Percentiles rank a stretch among this genome's conserved stretches.
These are phyloP conservation scores for Diutina pseudorugosa DNA, from an alignment of 1,139 yeast genomes.

Conservation along the genomic window DNA sequence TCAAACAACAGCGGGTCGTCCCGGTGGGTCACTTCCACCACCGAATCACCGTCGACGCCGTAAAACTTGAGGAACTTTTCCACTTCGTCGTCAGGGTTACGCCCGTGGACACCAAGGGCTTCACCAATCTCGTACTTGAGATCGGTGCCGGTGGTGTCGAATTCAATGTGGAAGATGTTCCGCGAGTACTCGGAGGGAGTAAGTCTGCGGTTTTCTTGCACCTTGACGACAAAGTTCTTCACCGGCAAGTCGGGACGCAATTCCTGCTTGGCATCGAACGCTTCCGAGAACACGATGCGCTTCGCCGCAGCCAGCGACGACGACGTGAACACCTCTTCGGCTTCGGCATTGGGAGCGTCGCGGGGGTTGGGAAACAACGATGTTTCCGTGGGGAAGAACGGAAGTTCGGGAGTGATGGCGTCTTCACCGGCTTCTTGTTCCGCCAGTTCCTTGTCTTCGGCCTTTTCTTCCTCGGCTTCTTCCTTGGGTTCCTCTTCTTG, in stretches of 20 bases:
- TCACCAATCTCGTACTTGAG: constrained; percentile 90
- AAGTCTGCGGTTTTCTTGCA: constrained; percentile 82
- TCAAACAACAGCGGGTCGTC: constrained; percentile 51
- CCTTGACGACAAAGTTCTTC: constrained; percentile 76
- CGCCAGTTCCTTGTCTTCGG: constrained; percentile 10
- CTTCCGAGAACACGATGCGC: constrained; percentile 71
- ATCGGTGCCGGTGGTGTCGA: constrained; percentile 85
- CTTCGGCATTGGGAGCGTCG: constrained; percentile 17
- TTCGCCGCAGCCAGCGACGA: constrained; percentile 49
- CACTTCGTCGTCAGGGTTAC: constrained; percentile 59
- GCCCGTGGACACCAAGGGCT: constrained; percentile 91
- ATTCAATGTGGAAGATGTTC: constrained; percentile 93
- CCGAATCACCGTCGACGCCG: constrained; percentile 54
- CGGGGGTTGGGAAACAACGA: constrained; percentile 52
- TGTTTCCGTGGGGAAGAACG: constrained; percentile 45
- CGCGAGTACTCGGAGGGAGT: constrained; percentile 90
- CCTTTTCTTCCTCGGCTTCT: constrained; percentile 8
- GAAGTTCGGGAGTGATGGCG: constrained; percentile 18
- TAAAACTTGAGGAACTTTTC: constrained; percentile 58
- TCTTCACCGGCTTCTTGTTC: constrained; percentile 14
- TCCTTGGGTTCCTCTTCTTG: constrained; percentile 12
- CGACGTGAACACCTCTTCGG: constrained; percentile 25
- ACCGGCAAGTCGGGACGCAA: constrained; percentile 89
- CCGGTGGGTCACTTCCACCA: constrained; percentile 61
- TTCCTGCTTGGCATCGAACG: constrained; percentile 40